phyloP scores from a whole-genome alignment of 768 basidiomycete genomes.

The Tricholomella constricta region DNA sequence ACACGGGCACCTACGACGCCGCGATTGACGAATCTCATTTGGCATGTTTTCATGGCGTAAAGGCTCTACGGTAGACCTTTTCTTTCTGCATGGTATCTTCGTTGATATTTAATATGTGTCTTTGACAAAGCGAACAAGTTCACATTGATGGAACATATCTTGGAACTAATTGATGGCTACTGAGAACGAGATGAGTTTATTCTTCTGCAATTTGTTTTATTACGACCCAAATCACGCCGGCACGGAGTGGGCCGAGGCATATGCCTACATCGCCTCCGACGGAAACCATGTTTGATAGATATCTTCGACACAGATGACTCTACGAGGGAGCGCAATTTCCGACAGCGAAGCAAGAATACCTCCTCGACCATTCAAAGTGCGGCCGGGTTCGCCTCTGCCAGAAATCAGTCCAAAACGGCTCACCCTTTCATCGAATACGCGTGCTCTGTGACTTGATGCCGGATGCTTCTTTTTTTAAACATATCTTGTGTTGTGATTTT shows the following conservation, averaged over 20 bases:
- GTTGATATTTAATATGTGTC: background rate
- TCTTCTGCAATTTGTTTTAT: background rate
- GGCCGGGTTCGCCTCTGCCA: conserved; percentile 19
- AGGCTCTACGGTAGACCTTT: conserved; percentile 59
- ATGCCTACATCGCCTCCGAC: conserved; percentile 61
- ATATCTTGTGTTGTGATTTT: no score
- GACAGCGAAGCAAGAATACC: conserved; percentile 13
- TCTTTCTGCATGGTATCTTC: background rate
- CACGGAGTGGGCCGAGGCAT: conserved; percentile 77
- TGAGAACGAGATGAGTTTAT: conserved; percentile 62
- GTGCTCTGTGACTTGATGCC: background rate
- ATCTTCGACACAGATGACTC: conserved; percentile 73
- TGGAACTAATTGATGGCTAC: conserved; percentile 68
- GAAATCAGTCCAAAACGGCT: conserved; percentile 22
- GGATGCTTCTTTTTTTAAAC: no score
- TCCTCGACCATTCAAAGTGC: conserved; percentile 12
- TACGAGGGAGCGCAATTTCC: conserved; percentile 34
- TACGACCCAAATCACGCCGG: conserved; percentile 30
- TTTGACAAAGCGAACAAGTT: conserved; percentile 57
- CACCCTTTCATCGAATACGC: background rate
- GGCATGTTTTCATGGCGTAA: conserved; percentile 74
- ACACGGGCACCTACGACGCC: conserved; percentile 62
- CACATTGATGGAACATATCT: conserved; percentile 62
- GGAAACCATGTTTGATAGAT: conserved; percentile 50
- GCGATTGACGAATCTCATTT: conserved; percentile 54